These are phyloP conservation scores for Saturnispora silvae DNA, from an alignment of 805 yeast genomes.

Conservation along the genomic window DNA sequence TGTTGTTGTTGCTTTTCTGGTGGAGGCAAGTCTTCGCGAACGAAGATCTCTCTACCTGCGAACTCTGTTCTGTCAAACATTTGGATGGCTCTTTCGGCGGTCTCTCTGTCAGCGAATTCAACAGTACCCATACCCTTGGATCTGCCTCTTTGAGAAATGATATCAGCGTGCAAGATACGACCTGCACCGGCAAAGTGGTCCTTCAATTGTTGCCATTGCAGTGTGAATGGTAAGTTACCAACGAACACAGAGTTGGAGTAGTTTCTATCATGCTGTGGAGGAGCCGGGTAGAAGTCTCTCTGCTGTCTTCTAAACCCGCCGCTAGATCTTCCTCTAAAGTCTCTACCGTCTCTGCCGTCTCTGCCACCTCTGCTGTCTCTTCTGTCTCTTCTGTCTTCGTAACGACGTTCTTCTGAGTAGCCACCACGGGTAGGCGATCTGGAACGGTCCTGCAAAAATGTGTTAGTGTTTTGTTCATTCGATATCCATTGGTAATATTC, in stretches of 20 bases:
- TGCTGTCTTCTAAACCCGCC: conserved; percentile 18
- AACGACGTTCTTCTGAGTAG: conserved; percentile 6
- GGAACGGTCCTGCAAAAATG: conserved; percentile 16
- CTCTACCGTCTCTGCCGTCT: conserved; percentile 21
- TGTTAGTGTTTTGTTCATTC: background rate
- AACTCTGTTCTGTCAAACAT: conserved; percentile 55
- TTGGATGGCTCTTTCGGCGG: conserved; percentile 62
- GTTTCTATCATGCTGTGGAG: conserved; percentile 38
- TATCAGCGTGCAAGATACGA: conserved; percentile 69
- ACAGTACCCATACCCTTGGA: conserved; percentile 90
- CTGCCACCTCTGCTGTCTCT: conserved; percentile 20
- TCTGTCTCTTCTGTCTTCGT: too few species aligned
- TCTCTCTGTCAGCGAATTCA: conserved; percentile 56
- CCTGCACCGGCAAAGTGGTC: conserved; percentile 52
- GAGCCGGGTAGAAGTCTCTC: conserved; percentile 7
- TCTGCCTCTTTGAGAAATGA: conserved; percentile 66
- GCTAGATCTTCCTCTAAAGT: conserved; percentile 3
- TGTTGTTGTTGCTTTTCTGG: conserved; percentile 31
- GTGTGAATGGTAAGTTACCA: conserved; percentile 62
- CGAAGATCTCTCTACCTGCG: conserved; percentile 72
- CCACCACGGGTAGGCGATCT: conserved; percentile 26
- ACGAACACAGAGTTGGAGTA: conserved; percentile 61
- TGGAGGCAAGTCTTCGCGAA: conserved; percentile 85
- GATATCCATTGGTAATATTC: background rate
- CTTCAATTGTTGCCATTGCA: conserved; percentile 49